These are phyloP conservation scores for Drosera spatulata DNA, from an alignment of 179 eudicot genomes.

Conservation along the genomic window DNA sequence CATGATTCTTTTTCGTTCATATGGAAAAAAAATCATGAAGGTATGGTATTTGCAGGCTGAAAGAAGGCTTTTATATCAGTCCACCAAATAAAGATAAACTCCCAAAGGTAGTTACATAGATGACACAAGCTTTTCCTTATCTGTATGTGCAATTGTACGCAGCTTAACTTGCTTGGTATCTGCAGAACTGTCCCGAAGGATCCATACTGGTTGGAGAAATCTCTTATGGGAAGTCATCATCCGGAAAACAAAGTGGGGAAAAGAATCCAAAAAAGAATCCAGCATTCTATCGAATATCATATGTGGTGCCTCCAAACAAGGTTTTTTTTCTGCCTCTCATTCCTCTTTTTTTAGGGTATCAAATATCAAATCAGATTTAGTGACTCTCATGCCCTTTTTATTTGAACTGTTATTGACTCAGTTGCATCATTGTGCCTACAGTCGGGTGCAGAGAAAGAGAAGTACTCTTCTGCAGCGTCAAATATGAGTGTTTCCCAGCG, in stretches of 20 bases:
- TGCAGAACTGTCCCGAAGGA: slow-evolving; percentile 78
- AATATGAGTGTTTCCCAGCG: slow-evolving; percentile 63
- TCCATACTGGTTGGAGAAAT: slow-evolving; percentile 81
- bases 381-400: neutral
- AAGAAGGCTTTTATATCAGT: slow-evolving; percentile 88
- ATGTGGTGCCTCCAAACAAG: slow-evolving; percentile 76
- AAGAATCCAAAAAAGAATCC: slow-evolving; percentile 65
- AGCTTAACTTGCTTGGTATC: neutral
- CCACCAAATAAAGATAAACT: slow-evolving; percentile 79
- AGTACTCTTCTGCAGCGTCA: slow-evolving; percentile 28
- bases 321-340: slow-evolving; percentile 18
- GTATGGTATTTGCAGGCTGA: slow-evolving; percentile 34
- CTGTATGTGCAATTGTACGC: neutral
- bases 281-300: slow-evolving; percentile 61
- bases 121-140: neutral
- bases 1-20: neutral
- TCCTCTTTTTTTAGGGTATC: too few species aligned
- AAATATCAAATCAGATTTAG: neutral
- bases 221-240: slow-evolving; percentile 70
- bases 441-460: slow-evolving; percentile 69
- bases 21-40: neutral
- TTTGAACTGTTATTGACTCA: neutral
- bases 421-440: slow-evolving; percentile 12
- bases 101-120: slow-evolving; percentile 55
- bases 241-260: slow-evolving; percentile 32